Percentiles rank a stretch among this genome's conserved stretches.
Evolutionary conservation across 495 filamentous ascomycete genomes (phyloP).

Genomic region (Talaromyces adpressus): DNA sequence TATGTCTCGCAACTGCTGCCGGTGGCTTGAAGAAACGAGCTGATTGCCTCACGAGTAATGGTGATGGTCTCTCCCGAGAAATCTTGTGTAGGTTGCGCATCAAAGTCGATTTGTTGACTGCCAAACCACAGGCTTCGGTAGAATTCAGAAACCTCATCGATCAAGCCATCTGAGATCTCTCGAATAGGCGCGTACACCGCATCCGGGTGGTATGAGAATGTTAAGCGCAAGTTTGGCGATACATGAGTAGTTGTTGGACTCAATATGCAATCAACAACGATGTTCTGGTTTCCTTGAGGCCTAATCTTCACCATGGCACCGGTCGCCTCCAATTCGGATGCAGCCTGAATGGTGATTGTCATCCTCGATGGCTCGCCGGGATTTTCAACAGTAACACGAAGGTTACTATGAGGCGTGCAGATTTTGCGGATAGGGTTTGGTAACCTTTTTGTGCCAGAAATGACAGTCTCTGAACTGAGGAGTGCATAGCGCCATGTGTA

Average conservation of each 20-base stretch:
- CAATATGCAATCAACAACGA: not conserved
- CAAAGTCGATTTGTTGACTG: conserved; percentile 56
- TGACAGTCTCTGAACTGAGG: not conserved
- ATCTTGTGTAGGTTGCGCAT: conserved; percentile 69
- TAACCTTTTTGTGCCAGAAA: not conserved
- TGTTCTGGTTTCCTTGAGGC: not conserved
- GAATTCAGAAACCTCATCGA: conserved; percentile 95
- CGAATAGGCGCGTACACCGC: not conserved
- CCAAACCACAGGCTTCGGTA: conserved; percentile 67
- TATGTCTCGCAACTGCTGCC: conserved; percentile 97
- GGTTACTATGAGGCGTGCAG: not conserved
- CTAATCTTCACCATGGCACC: not conserved
- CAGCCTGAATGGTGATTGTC: not conserved
- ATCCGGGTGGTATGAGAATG: not conserved
- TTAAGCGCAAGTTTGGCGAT: not conserved
- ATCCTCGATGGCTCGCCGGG: not conserved
- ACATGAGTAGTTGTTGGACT: not conserved
- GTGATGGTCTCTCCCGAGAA: conserved; percentile 81
- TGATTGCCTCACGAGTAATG: conserved; percentile 84
- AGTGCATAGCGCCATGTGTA: not conserved
- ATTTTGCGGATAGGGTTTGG: not conserved
- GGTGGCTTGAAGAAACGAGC: conserved; percentile 95
- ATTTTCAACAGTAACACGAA: not conserved
- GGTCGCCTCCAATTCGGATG: not conserved
- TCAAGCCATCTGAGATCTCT: conserved; percentile 75